Base-by-base conservation (phyloP, 2,329 filamentous ascomycete species). In the Fusarium pseudocircinatum region DNA sequence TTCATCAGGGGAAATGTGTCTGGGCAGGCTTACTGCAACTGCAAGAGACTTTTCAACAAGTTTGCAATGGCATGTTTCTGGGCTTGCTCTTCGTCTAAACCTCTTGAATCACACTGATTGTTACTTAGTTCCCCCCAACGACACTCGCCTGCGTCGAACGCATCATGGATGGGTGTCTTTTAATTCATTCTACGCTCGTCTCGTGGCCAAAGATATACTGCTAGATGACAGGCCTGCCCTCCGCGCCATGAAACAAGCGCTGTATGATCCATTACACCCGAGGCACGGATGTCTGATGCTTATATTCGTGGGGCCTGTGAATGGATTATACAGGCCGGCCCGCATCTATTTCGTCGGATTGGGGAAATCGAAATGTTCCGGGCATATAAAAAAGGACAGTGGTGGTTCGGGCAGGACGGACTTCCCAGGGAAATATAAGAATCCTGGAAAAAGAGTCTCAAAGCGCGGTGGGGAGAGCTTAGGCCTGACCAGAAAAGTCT, bases 171-270 rank as follows among this genome's bases (percentile, higher is more conserved):
- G 79, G 79, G 67, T 78, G 37, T 79, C 78, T 15, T 69, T 82
- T 70, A 80, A 82, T 74, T 80, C 79, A 16, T 81, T 82, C 49
- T 74, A 76, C 53, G 81, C 81, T 30, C 80, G 77, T 53, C 66
- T 81, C 40, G 24, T 73, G 60, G 77, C 75, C 65, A 54, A 67
- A n/a, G 39, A 49, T 13, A 67, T 77, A 24, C 63, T 70, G 30
- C 20, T 54, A 16, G 80, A 78, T 72, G 69, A 69, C 46, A 79
- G 79, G 57, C 74, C 80, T 46, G 79, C 73, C 58, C 66, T 81
- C 60, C 79, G 78, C 78, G 72, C 78, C 59, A 64, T 82, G n/a
- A 80, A 80, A 36, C 66, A 63, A 18, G 76, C 71, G 15, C 78
- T 82, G 30, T 81, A 82, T 64, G 73, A 78, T 67, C 28, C 67